Percentiles rank a stretch among this genome's conserved stretches.
Evolutionary conservation across 805 yeast species (phyloP).

Genomic region (Grigorovia yakushimaensis): DNA sequence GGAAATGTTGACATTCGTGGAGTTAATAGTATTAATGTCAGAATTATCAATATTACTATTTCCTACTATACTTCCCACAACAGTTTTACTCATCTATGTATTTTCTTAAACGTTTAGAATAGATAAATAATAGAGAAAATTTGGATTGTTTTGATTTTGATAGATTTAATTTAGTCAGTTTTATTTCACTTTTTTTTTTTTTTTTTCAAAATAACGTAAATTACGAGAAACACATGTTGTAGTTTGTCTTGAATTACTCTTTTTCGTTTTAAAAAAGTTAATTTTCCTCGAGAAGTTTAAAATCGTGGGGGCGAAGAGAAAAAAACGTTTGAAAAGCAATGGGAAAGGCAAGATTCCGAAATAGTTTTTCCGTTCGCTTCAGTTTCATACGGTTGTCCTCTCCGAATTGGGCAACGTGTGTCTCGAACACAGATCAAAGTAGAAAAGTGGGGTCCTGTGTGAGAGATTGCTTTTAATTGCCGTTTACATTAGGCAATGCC

Average conservation of each 20-base stretch:
- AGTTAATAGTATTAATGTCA: background rate
- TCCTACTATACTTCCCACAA: background rate
- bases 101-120: background rate
- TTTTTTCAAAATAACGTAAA: no score
- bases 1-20: no score
- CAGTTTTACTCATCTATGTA: background rate
- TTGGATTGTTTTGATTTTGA: background rate
- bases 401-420: background rate
- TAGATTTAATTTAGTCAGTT: background rate
- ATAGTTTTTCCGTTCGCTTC: background rate
- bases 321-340: background rate
- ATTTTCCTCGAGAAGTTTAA: background rate
- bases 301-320: background rate
- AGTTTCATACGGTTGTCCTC: no score
- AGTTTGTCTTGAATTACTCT: no score
- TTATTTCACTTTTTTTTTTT: no score
- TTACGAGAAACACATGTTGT: no score
- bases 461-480: background rate
- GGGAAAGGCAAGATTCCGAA: background rate
- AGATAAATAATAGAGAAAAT: background rate
- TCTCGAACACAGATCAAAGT: background rate
- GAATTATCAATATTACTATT: background rate
- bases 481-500: background rate
- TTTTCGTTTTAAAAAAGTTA: no score
- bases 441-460: background rate